Base-by-base conservation (phyloP, 2,329 filamentous ascomycete genomes). In the Botrytis deweyae region DNA sequence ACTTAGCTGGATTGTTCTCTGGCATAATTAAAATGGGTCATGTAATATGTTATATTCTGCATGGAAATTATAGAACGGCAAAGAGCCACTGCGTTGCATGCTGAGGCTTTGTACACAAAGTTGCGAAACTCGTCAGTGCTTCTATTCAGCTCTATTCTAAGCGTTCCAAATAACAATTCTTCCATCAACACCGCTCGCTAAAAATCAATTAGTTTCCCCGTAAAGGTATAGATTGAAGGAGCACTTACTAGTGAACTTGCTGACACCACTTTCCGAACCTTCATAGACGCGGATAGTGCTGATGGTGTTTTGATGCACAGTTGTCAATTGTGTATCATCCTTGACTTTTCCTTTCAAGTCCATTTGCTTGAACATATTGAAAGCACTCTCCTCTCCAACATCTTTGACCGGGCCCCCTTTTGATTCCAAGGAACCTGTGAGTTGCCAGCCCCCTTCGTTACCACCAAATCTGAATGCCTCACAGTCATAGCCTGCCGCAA, bases 351-450 rank as follows among this genome's bases (percentile, higher is more conserved):
- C 96, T 87, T 96, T 97, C 77, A 99, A 87, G 83, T 99, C 96
- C 96, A 99, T 98, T 86, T 98, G 95, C 80, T 91, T 90, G 86
- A 99, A 99, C 94, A 98, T 97, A 84, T 98, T 97, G 82, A 98
- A 86, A 38, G 96, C 96, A 77, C 93, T 96, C 83, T 98, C 96
- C 84, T 98, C 96, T 46, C 92, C 88, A 72, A 89, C 88, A 74
- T 88, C 90, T 3, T 83, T 85, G 61, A 75, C 58, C 65, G 80
- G 73, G 72, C 78, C 72, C 67, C 80, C 76, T 76, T 88, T 87
- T 84, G 95, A 94, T 84, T 98, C 95, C 75, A 98, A 85, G 6
- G 93, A 92, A 46, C 94, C 95, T 52, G 88, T 89, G 55, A 98
- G 85, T 80, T 94, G 88, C 96, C 96, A 99, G 62, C 95, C 95